These are phyloP conservation scores for Ilex aquifolium DNA, from an alignment of 257 asterid species.

Conservation along the genomic window DNA sequence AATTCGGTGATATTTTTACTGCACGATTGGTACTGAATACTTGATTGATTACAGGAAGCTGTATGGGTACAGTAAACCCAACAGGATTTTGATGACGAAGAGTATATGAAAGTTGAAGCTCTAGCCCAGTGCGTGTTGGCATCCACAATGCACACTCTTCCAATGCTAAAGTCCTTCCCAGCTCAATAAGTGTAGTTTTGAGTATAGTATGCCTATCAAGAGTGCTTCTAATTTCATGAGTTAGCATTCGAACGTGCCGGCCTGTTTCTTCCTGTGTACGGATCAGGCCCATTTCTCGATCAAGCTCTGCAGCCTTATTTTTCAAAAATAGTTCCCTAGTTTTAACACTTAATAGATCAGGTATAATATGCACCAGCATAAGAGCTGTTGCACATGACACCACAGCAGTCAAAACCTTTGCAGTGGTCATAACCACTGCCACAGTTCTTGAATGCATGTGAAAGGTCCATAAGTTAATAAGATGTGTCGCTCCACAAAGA, in stretches of 20 bases:
- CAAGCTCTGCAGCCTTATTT: constrained; percentile 94
- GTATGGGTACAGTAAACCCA: constrained; percentile 84
- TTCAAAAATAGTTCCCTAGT: constrained; percentile 87
- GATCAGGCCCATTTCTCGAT: constrained; percentile 93
- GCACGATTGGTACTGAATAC: constrained; percentile 74
- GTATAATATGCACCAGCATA: constrained; percentile 94
- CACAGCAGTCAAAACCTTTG: constrained; percentile 77
- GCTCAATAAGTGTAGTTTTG: constrained; percentile 88
- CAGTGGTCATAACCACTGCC: constrained; percentile 80
- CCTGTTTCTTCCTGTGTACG: constrained; percentile 99
- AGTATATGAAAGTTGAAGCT: constrained; percentile 92
- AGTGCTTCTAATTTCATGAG: constrained; percentile 97
- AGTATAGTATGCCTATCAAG: constrained; percentile 94
- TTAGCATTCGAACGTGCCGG: constrained; percentile 95
- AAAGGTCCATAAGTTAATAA: constrained; percentile 88
- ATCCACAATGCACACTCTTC: constrained; percentile 99
- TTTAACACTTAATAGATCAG: constrained; percentile 90
- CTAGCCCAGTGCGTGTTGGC: constrained; percentile 92
- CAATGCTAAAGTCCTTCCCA: constrained; percentile 80
- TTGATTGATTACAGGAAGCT: constrained; percentile 67
- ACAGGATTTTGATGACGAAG: constrained; percentile 87
- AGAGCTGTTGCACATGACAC: constrained; percentile 97
- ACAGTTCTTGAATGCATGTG: constrained; percentile 76
- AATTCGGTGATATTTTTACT: constrained; percentile 71
- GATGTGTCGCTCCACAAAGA: constrained; percentile 97